Evolutionary conservation across 495 filamentous ascomycete species (phyloP).

Genomic region (Pyronema omphalodes): DNA sequence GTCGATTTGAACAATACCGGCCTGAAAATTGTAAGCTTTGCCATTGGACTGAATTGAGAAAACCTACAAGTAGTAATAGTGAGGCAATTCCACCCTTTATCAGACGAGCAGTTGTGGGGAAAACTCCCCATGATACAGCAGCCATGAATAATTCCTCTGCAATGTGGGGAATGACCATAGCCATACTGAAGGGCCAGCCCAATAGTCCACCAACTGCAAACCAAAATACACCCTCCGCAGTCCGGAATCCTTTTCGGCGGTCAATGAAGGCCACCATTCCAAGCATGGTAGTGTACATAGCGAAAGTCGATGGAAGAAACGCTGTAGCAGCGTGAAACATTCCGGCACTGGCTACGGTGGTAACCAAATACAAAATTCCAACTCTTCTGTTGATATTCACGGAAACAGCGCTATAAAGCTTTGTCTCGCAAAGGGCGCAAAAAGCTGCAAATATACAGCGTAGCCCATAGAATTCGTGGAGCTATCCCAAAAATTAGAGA

Average conservation of each 20-base stretch:
- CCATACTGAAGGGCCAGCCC: conserved; percentile 88
- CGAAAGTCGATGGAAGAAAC: conserved; percentile 85
- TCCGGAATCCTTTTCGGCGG: conserved; percentile 54
- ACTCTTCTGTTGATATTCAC: conserved; percentile 57
- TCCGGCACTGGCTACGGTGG: conserved; percentile 59
- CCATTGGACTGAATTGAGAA: conserved; percentile 1
- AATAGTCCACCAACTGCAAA: conserved; percentile 77
- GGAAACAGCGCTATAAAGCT: conserved; percentile 59
- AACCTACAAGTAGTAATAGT: conserved; percentile 50
- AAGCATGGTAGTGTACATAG: conserved; percentile 86
- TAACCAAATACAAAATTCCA: conserved; percentile 62
- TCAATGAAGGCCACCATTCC: conserved; percentile 80
- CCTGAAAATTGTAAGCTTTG: conserved; percentile 28
- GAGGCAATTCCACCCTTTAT: conserved; percentile 48
- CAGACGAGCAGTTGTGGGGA: conserved; percentile 37
- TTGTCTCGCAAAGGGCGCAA: conserved; percentile 64
- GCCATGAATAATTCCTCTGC: conserved; percentile 55
- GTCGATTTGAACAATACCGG: conserved; percentile 38
- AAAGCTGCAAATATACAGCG: conserved; percentile 51
- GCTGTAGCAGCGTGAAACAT: conserved; percentile 82
- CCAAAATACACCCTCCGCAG: conserved; percentile 70
- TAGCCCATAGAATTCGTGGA: conserved; percentile 70
- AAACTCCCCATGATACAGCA: conserved; percentile 36
- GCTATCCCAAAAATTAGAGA: conserved; percentile 27
- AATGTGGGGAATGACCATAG: conserved; percentile 64